Evolutionary conservation across 768 basidiomycete species (phyloP).

Genomic region (Tricholoma sp.): DNA sequence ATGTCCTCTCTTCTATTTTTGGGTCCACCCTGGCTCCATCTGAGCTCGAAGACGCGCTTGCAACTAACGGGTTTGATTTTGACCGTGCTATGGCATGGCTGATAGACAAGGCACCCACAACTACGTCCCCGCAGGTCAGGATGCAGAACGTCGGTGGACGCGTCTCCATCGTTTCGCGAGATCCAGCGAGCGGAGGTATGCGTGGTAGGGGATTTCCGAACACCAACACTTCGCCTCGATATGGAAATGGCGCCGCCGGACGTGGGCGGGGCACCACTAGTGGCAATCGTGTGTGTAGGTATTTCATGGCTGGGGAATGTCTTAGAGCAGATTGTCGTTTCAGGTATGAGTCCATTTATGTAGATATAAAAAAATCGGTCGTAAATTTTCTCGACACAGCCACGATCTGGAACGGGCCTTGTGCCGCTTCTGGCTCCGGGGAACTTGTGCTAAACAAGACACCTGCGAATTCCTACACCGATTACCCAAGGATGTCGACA

Average conservation of each 20-base stretch:
- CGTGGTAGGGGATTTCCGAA: conserved; percentile 29
- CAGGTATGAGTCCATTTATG: conserved; percentile 52
- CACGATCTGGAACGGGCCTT: conserved; percentile 93
- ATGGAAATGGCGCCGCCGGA: conserved; percentile 37
- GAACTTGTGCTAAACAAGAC: conserved; percentile 95
- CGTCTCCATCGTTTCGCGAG: conserved; percentile 61
- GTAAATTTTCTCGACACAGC: conserved; percentile 33
- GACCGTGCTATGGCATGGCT: conserved; percentile 95
- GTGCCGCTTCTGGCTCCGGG: conserved; percentile 96
- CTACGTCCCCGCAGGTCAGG: conserved; percentile 41
- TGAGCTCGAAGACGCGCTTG: conserved; percentile 91
- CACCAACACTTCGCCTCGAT: conserved; percentile 30
- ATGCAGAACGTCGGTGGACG: conserved; percentile 65
- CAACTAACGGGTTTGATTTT: conserved; percentile 87
- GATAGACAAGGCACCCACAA: conserved; percentile 60
- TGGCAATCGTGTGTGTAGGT: conserved; percentile 86
- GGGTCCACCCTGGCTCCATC: conserved; percentile 84
- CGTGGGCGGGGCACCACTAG: conserved; percentile 43
- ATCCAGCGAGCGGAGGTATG: conserved; percentile 39
- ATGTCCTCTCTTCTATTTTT: conserved; percentile 92
- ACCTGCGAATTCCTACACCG: conserved; percentile 95
- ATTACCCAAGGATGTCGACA: conserved; percentile 81
- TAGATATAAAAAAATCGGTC: background rate
- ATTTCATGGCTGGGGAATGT: conserved; percentile 96
- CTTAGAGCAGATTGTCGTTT: conserved; percentile 95